Evolutionary conservation across 352 stramenopile genomes (phyloP).

Genomic region (Phytopythium kandeliae): DNA sequence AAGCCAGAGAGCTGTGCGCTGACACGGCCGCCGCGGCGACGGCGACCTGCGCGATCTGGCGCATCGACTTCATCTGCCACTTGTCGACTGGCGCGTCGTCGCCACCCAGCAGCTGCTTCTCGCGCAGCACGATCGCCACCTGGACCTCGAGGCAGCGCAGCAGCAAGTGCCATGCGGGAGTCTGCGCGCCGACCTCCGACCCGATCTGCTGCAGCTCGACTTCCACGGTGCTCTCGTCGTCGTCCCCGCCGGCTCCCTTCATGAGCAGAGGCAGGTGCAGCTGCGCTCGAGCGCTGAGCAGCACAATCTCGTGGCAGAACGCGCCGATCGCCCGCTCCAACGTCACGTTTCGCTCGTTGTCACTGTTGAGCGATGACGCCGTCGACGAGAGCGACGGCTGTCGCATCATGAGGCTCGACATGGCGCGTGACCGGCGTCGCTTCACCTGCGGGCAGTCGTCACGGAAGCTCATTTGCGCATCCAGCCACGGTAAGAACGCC

Average conservation of each 20-base stretch:
- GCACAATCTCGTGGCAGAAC: slow-evolving; percentile 51
- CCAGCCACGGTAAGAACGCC: slow-evolving; percentile 41
- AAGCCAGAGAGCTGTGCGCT: slow-evolving; percentile 30
- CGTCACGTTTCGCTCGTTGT: slow-evolving; percentile 22
- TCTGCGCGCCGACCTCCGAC: slow-evolving; percentile 31
- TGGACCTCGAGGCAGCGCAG: slow-evolving; percentile 56
- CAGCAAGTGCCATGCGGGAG: slow-evolving; percentile 49
- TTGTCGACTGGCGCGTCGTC: slow-evolving; percentile 22
- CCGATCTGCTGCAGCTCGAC: slow-evolving; percentile 45
- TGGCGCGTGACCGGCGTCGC: slow-evolving; percentile 26
- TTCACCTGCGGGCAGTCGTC: slow-evolving; percentile 34
- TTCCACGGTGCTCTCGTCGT: slow-evolving; percentile 42
- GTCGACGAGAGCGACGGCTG: slow-evolving; percentile 22
- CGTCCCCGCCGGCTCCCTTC: slow-evolving; percentile 15
- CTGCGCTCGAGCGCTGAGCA: slow-evolving; percentile 33
- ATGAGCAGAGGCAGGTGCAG: slow-evolving; percentile 53
- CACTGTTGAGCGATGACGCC: slow-evolving; percentile 23
- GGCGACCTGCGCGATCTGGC: slow-evolving; percentile 37
- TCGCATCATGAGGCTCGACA: slow-evolving; percentile 31
- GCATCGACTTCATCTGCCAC: slow-evolving; percentile 51
- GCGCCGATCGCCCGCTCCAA: slow-evolving; percentile 36
- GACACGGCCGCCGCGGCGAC: slow-evolving; percentile 38
- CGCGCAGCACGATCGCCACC: slow-evolving; percentile 36
- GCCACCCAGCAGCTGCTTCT: slow-evolving; percentile 28
- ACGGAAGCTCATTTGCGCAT: slow-evolving; percentile 46